A percentile compares a stretch with the other conserved stretches of the same genome.
phyloP scores from a whole-genome alignment of 129 eudicot species.

The Logfia minima region DNA sequence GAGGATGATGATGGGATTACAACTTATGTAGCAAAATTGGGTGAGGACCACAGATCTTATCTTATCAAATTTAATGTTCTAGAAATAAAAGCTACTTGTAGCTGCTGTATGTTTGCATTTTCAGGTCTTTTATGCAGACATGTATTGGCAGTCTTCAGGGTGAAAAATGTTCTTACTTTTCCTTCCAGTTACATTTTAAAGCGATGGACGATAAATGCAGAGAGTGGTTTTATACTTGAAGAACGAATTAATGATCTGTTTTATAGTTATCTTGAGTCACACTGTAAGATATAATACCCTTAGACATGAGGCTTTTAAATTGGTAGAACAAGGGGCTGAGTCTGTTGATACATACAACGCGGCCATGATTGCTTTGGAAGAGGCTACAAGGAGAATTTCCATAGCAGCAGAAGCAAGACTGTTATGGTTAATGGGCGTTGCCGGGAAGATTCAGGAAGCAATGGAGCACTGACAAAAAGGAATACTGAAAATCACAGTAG shows the following conservation, averaged over 20 bases:
- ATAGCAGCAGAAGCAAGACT: conserved; percentile 40
- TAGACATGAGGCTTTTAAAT: conserved; percentile 50
- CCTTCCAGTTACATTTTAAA: conserved; percentile 52
- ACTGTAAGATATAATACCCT: conserved; percentile 54
- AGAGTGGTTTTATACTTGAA: conserved; percentile 54
- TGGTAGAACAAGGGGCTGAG: conserved; percentile 60
- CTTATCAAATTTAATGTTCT: conserved; percentile 45
- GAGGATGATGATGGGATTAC: conserved; percentile 40
- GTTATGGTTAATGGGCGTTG: conserved; percentile 32
- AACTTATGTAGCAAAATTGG: conserved; percentile 61
- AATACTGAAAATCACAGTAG: conserved; percentile 24
- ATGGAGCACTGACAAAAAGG: conserved; percentile 26
- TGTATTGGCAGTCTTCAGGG: conserved; percentile 64
- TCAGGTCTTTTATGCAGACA: conserved; percentile 62
- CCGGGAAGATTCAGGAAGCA: conserved; percentile 35
- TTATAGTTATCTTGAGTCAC: conserved; percentile 43
- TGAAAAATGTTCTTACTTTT: conserved; percentile 65
- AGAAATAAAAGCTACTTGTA: conserved; percentile 59
- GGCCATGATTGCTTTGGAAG: conserved; percentile 53
- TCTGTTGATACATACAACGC: conserved; percentile 50
- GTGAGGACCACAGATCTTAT: conserved; percentile 51
- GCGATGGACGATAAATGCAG: conserved; percentile 61
- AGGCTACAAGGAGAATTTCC: conserved; percentile 52
- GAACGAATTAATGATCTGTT: conserved; percentile 38
- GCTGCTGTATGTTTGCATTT: conserved; percentile 71